Base-by-base conservation (phyloP, 176 grass and related monocot species). In the Avena eriantha region DNA sequence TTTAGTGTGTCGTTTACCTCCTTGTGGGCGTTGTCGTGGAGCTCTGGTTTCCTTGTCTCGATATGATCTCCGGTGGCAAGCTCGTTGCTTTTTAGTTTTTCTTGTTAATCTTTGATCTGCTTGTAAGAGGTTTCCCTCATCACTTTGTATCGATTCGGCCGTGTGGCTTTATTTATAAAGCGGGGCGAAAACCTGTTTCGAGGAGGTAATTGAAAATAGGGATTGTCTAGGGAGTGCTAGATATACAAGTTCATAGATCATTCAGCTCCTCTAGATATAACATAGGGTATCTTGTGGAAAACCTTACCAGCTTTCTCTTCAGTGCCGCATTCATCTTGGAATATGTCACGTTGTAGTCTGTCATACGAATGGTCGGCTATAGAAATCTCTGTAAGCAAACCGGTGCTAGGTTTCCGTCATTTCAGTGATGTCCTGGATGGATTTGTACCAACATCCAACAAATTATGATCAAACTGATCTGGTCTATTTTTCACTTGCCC, bases 221-320 rank as follows among this genome's bases (percentile, higher is more conserved):
- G 13, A 15, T 17, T 65, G 12, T 36, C 8, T 21, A 11, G 13
- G 16, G 13, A 57, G 31, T 56, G 68, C 29, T n/a, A 22, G 26
- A 81, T 68, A 81, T 26, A 48, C 15, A 17, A 33, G 2, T 15
- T 8, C 10, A 36, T 84, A 17, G 56, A 16, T 2, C 11, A 51
- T n/a, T 84, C 43, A 65, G 34, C 69, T 82, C 23, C 46, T 21
- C 18, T 84, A 51, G 31, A 53, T 65, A 64, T 12, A 23, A 35
- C 13, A 76, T 57, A 17, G 14, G 18, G 55, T 21, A 66, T 65
- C 15, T n/a, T 65, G 11, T 64, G 3, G 18, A 64, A 49, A 69
- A 31, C 19, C 16, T 50, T 48, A 8, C 13, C 18, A 50, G 14
- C 8, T 53, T 17, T 77, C 61, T 76, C 19, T 39, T 16, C 29